These are phyloP conservation scores for Cyberlindnera mrakii DNA, from an alignment of 805 yeast genomes.

Conservation along the genomic window DNA sequence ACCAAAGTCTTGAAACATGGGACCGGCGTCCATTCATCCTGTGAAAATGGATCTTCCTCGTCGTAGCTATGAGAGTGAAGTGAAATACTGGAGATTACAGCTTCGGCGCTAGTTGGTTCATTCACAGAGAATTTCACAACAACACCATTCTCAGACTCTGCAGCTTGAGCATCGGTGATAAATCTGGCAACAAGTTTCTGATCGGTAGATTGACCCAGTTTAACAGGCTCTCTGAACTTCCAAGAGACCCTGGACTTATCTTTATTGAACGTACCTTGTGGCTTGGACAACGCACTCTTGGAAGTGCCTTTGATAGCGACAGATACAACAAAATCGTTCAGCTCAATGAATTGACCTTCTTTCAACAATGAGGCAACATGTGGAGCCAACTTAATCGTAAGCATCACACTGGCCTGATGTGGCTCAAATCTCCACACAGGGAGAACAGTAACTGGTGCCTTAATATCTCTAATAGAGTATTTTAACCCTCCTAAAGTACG, in stretches of 20 bases:
- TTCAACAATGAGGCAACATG: conserved; percentile 31
- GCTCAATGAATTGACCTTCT: conserved; percentile 30
- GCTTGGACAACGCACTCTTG: conserved; percentile 78
- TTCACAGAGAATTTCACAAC: conserved; percentile 56
- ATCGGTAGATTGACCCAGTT: conserved; percentile 35
- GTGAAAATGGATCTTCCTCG: conserved; percentile 34
- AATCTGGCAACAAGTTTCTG: conserved; percentile 82
- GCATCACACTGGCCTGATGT: conserved; percentile 78
- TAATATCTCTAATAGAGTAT: conserved; percentile 49
- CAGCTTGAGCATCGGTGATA: conserved; percentile 62
- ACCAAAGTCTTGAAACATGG: conserved; percentile 29
- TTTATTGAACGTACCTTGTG: conserved; percentile 84
- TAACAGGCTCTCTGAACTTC: conserved; percentile 50
- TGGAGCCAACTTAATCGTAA: conserved; percentile 57
- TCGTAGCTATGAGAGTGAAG: conserved; percentile 31
- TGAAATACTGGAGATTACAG: conserved; percentile 36
- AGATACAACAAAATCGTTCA: conserved; percentile 34
- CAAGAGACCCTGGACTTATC: conserved; percentile 85
- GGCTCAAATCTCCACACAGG: conserved; percentile 90
- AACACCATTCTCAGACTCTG: conserved; percentile 72
- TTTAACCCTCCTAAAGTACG: conserved; percentile 78
- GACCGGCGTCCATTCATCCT: conserved; percentile 29
- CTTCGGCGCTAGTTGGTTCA: conserved; percentile 34
- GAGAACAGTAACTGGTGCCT: conserved; percentile 62
- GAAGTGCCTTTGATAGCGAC: conserved; percentile 61